phyloP scores from a whole-genome alignment of 306 rosid genomes.

The Abrus precatorius region DNA sequence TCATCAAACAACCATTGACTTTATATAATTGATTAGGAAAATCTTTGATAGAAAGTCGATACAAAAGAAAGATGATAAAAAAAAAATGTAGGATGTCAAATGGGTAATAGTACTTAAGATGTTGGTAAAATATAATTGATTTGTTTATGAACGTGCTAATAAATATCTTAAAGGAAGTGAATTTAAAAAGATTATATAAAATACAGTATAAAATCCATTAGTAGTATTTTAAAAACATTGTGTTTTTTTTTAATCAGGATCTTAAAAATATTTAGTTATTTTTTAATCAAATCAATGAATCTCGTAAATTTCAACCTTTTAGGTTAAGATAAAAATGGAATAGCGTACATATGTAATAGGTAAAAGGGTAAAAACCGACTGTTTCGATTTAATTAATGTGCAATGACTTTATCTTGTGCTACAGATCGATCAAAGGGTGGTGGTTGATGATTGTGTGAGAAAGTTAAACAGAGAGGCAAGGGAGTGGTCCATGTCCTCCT shows the following conservation, averaged over 20 bases:
- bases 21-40: not conserved
- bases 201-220: too few relatives aligned
- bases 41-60: too few relatives aligned
- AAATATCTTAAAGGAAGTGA: too few relatives aligned
- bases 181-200: too few relatives aligned
- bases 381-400: constrained; percentile 14
- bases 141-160: too few relatives aligned
- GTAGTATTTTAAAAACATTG: not conserved
- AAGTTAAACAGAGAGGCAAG: constrained; percentile 29
- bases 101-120: too few relatives aligned
- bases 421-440: constrained; percentile 39
- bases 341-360: constrained; percentile 28
- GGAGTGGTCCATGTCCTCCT: constrained; percentile 50
- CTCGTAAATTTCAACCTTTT: constrained; percentile 28
- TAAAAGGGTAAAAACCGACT: constrained; percentile 33
- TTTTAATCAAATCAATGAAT: not conserved
- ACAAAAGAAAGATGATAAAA: too few relatives aligned
- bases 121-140: too few relatives aligned
- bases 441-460: constrained; percentile 37
- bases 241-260: not conserved
- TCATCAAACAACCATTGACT: constrained; percentile 47
- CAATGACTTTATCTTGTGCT: constrained; percentile 43
- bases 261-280: not conserved
- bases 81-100: too few relatives aligned
- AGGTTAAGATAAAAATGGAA: constrained; percentile 20